These are phyloP conservation scores for Elongisporangium anandrum DNA, from an alignment of 352 stramenopile genomes.

Conservation along the genomic window DNA sequence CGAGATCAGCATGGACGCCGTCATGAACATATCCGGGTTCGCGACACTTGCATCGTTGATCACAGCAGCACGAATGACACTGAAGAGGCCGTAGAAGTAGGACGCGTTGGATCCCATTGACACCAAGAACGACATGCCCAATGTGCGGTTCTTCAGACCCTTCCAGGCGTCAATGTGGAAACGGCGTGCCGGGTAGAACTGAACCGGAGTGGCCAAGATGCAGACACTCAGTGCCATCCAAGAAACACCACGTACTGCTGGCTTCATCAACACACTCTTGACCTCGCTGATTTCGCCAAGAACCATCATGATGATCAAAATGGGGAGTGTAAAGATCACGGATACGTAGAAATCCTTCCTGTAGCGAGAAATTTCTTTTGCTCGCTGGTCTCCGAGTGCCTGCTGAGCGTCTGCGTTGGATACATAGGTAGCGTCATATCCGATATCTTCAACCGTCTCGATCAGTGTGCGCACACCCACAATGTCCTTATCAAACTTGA, in stretches of 20 bases:
- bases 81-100: constrained; percentile 95
- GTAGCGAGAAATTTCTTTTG: constrained; percentile 78
- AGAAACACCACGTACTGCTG: constrained; percentile 55
- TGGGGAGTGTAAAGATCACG: constrained; percentile 91
- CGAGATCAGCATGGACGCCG: constrained; percentile 95
- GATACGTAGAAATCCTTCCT: constrained; percentile 83
- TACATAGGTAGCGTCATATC: constrained; percentile 84
- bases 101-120: constrained; percentile 95
- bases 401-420: constrained; percentile 66
- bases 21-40: constrained; percentile 95
- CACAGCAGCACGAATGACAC: constrained; percentile 67
- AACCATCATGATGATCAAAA: constrained; percentile 92
- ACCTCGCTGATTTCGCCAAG: constrained; percentile 71
- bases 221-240: constrained; percentile 75
- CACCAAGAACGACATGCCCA: constrained; percentile 98
- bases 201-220: constrained; percentile 92
- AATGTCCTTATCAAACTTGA: constrained; percentile 74
- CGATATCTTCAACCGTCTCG: constrained; percentile 86
- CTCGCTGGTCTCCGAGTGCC: constrained; percentile 75
- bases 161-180: constrained; percentile 96
- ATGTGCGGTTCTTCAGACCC: constrained; percentile 80
- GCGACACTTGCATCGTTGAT: constrained; percentile 63
- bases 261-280: constrained; percentile 37
- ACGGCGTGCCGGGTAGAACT: constrained; percentile 91
- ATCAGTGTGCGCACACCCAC: constrained; percentile 80